Percentiles rank a stretch among this genome's conserved stretches.
Conservation (phyloP, 176 grass and related monocot genomes). For the Canna indica region DNA sequence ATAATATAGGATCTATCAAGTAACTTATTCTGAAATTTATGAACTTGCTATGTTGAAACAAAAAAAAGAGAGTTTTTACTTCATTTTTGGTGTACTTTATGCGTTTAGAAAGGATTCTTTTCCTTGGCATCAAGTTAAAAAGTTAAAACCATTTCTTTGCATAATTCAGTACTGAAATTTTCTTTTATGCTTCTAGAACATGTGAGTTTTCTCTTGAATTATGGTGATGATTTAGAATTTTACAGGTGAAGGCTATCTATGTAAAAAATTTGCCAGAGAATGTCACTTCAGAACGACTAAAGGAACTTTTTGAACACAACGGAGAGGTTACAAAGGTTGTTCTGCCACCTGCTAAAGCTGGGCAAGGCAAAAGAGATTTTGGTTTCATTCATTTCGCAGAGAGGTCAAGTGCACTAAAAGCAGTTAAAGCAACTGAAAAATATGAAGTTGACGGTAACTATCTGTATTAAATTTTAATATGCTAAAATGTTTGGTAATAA, state of each 20-base stretch:
- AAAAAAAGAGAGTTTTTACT: too few species aligned
- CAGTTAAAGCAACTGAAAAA: constrained; percentile 76
- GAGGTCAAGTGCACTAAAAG: constrained; percentile 89
- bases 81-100: not conserved
- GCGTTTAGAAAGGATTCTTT: not conserved
- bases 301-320: constrained; percentile 77
- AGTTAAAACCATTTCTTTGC: not conserved
- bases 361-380: constrained; percentile 80
- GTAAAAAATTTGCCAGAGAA: constrained; percentile 94
- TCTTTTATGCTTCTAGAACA: not conserved
- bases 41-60: too few species aligned
- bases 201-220: not conserved
- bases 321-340: constrained; percentile 85
- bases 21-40: too few species aligned
- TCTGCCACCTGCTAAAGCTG: constrained; percentile 76
- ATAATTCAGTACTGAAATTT: not conserved
- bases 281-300: constrained; percentile 67
- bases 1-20: too few species aligned
- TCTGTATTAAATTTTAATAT: not conserved
- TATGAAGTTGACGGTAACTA: constrained; percentile 84
- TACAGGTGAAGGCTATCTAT: constrained; percentile 91
- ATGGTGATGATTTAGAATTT: not conserved
- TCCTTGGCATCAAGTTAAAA: not conserved
- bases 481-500: not conserved
- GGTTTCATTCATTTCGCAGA: constrained; percentile 94